These are phyloP conservation scores for Leccinum uliginosum DNA, from an alignment of 768 basidiomycete species.

Conservation along the genomic window DNA sequence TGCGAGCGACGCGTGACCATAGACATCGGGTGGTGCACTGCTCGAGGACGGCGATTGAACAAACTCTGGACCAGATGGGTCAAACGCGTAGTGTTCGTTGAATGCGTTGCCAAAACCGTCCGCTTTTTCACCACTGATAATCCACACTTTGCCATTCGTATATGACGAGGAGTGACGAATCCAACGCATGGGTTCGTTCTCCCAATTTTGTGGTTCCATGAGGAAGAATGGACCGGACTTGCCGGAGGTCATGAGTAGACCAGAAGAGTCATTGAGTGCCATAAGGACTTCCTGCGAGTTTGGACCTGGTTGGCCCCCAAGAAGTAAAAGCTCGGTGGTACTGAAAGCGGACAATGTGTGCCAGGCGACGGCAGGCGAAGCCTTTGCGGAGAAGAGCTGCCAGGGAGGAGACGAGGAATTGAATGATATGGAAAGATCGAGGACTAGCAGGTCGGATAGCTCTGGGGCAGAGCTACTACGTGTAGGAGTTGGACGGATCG, in stretches of 20 bases:
- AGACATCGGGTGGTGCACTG: slow-evolving; percentile 61
- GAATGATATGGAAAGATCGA: slow-evolving; percentile 63
- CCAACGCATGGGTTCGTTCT: slow-evolving; percentile 64
- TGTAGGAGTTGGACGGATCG: slow-evolving; percentile 61
- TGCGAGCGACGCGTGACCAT: slow-evolving; percentile 67
- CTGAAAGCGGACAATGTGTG: slow-evolving; percentile 71
- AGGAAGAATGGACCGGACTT: slow-evolving; percentile 41
- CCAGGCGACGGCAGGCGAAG: slow-evolving; percentile 67
- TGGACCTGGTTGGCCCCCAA: slow-evolving; percentile 73
- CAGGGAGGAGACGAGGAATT: slow-evolving; percentile 62
- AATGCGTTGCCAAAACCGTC: slow-evolving; percentile 70
- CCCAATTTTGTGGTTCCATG: slow-evolving; percentile 51
- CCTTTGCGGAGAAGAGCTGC: slow-evolving; percentile 49
- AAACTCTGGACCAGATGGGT: slow-evolving; percentile 49
- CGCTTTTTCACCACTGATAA: slow-evolving; percentile 75
- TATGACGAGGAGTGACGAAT: slow-evolving; percentile 69
- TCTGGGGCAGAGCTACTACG: slow-evolving; percentile 75
- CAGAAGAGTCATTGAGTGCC: slow-evolving; percentile 58
- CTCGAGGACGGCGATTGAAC: slow-evolving; percentile 43
- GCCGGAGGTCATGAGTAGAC: slow-evolving; percentile 45
- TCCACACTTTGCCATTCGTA: slow-evolving; percentile 51
- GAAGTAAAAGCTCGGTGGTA: slow-evolving; percentile 50
- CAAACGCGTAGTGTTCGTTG: slow-evolving; percentile 62
- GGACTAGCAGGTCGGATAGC: slow-evolving; percentile 61
- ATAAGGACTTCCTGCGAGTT: slow-evolving; percentile 50